Percentiles rank a stretch among this genome's conserved stretches.
phyloP scores from a whole-genome alignment of 345 rosid genomes.

The Moricandia arvensis region DNA sequence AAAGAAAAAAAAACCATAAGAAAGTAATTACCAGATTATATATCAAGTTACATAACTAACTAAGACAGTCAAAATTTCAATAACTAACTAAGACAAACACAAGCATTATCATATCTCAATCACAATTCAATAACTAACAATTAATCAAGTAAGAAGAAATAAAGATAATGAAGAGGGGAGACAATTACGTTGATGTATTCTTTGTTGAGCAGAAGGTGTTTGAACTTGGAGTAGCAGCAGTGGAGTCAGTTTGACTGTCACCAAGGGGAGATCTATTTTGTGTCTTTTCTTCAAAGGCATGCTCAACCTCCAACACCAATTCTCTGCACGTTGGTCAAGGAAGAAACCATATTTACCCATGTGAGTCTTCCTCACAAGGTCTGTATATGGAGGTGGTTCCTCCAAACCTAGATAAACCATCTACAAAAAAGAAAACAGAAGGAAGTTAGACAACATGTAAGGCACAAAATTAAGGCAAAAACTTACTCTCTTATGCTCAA shows the following conservation, averaged over 20 bases:
- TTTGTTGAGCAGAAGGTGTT: background rate
- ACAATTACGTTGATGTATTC: background rate
- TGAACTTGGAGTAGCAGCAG: background rate
- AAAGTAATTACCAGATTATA: no score
- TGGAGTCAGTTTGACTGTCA: background rate
- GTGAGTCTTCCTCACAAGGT: background rate
- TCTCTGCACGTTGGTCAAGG: no score
- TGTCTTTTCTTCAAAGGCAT: background rate
- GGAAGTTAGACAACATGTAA: background rate
- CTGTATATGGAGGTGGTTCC: background rate
- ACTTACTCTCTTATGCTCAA: background rate
- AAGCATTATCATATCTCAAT: no score
- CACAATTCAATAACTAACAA: no score
- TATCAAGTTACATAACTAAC: no score
- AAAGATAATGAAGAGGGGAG: background rate
- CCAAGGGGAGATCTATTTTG: background rate
- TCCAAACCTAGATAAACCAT: background rate
- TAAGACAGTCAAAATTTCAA: no score
- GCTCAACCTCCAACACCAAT: no score
- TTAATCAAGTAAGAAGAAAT: background rate
- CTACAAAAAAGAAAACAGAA: background rate
- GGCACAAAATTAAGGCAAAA: background rate
- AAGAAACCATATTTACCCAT: background rate
- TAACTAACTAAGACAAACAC: no score
- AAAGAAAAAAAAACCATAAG: no score